Base-by-base conservation (phyloP, 2,329 filamentous ascomycete genomes). In the Hypoxylon sp. region DNA sequence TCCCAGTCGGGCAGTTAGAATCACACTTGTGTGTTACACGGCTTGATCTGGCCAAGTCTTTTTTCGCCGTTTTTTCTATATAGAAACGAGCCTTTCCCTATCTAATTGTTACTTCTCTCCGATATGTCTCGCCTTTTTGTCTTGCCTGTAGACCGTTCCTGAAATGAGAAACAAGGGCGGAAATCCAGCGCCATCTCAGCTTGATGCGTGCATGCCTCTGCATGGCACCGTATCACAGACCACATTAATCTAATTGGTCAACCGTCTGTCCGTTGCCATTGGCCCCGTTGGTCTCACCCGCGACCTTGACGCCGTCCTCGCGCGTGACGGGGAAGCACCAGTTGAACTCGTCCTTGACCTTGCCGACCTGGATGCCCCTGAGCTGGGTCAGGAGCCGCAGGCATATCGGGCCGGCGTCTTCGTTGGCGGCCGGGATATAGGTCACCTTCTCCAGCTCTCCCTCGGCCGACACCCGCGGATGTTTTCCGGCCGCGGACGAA, bases 361-460 rank as follows among this genome's bases (percentile, higher is more conserved):
- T 91, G 23, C 93, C 93, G 31, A 85, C 82, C 79, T 98, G 94
- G 60, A 98, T 92, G 1, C 87, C 92, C 79, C 96, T 90, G 50
- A 98, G 81, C 51, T 88, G 88, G 20, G 81, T 80, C 55, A 97
- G 77, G 33, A 98, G 81, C 77, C 88, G 88, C 21, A 86, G 71
- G 73, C 87, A 93, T 15, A 89, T 79, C 26, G 88, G 85, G 0
- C 93, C 93, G 0, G 90, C 87, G 55, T 92, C 88, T 53, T 89
- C 83, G 49, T 83, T 79, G 15, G 79, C 70, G 3, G 78, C 79
- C 4, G 80, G 69, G 37, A 88, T 81, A 66, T 85, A 88, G 2
- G 77, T 80, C 47, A 84, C 78, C 21, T 78, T 83, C 72, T 88
- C 83, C 2, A 55, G 56, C 31, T 75, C 69, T 48, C 67, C 69